Evolutionary conservation across 2,329 filamentous ascomycete species (phyloP).

Genomic region (Calonectria pteridis): DNA sequence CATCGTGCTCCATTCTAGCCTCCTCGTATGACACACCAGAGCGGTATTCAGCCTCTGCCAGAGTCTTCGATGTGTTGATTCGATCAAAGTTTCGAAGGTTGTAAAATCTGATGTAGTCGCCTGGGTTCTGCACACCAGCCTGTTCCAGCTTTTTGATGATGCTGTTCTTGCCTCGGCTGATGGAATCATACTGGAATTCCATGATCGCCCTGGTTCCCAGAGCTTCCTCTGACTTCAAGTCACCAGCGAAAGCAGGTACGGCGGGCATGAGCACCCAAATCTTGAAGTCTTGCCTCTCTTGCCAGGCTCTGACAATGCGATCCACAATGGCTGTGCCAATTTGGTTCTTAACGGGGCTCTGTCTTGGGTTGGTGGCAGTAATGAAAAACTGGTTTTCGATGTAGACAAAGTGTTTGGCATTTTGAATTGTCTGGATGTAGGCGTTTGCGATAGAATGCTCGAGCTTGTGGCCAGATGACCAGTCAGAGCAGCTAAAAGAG

Average conservation of each 20-base stretch:
- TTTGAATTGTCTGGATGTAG: constrained; percentile 78
- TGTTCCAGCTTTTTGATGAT: constrained; percentile 80
- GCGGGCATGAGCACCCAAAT: constrained; percentile 84
- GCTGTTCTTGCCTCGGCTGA: constrained; percentile 80
- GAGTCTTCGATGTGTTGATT: constrained; percentile 76
- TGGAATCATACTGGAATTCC: constrained; percentile 87
- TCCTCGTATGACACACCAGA: constrained; percentile 77
- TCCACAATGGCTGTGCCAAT: constrained; percentile 85
- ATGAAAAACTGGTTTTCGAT: constrained; percentile 93
- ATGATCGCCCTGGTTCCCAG: constrained; percentile 87
- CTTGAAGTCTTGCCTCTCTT: constrained; percentile 75
- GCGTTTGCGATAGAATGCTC: constrained; percentile 89
- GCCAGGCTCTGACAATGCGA: constrained; percentile 78
- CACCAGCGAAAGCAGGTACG: constrained; percentile 85
- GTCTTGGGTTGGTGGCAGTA: constrained; percentile 78
- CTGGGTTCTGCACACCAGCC: constrained; percentile 77
- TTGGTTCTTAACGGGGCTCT: constrained; percentile 80
- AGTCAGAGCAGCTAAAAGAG: constrained; percentile 57
- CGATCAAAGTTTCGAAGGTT: constrained; percentile 88
- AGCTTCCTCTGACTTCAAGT: constrained; percentile 78
- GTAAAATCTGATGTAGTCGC: constrained; percentile 84
- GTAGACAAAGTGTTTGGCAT: constrained; percentile 80
- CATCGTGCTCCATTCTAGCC: constrained; percentile 74
- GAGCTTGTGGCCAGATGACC: constrained; percentile 64
- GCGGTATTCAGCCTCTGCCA: constrained; percentile 70